phyloP scores from a whole-genome alignment of 1,139 yeast genomes.

The Geotrichum fermentans region DNA sequence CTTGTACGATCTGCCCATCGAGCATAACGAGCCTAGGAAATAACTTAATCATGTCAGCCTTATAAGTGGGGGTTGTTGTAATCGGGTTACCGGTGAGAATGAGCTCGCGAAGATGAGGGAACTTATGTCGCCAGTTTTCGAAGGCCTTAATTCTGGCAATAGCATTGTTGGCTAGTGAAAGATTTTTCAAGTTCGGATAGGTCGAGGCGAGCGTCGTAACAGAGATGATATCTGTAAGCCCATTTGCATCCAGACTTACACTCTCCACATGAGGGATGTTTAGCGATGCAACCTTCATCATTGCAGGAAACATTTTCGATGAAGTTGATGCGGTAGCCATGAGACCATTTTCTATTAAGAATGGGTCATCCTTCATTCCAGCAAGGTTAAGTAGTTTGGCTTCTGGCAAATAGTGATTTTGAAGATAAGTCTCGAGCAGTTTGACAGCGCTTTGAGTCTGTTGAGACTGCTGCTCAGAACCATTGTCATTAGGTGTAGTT shows the following conservation, averaged over 20 bases:
- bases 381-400: slow-evolving; percentile 65
- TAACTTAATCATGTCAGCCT: slow-evolving; percentile 57
- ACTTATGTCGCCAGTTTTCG: slow-evolving; percentile 75
- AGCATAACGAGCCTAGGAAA: slow-evolving; percentile 77
- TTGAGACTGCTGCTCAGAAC: slow-evolving; percentile 17
- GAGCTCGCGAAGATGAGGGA: slow-evolving; percentile 68
- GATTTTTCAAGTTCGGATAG: slow-evolving; percentile 69
- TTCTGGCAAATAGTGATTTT: slow-evolving; percentile 61
- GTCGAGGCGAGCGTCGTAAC: slow-evolving; percentile 65
- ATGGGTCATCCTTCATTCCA: slow-evolving; percentile 62
- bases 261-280: slow-evolving; percentile 57
- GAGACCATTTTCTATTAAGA: slow-evolving; percentile 57
- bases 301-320: slow-evolving; percentile 84
- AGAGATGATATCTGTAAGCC: slow-evolving; percentile 56
- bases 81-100: slow-evolving; percentile 77
- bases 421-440: slow-evolving; percentile 56
- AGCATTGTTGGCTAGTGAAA: slow-evolving; percentile 73
- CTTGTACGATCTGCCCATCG: slow-evolving; percentile 74
- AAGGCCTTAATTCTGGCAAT: slow-evolving; percentile 55
- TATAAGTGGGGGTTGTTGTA: slow-evolving; percentile 47
- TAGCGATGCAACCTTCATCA: slow-evolving; percentile 72
- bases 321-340: slow-evolving; percentile 54
- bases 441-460: slow-evolving; percentile 45
- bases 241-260: slow-evolving; percentile 70
- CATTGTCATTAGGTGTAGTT: slow-evolving; percentile 38